These are phyloP conservation scores for Fraxinus xanthoxyloides DNA, from an alignment of 305 asterid genomes.

Conservation along the genomic window DNA sequence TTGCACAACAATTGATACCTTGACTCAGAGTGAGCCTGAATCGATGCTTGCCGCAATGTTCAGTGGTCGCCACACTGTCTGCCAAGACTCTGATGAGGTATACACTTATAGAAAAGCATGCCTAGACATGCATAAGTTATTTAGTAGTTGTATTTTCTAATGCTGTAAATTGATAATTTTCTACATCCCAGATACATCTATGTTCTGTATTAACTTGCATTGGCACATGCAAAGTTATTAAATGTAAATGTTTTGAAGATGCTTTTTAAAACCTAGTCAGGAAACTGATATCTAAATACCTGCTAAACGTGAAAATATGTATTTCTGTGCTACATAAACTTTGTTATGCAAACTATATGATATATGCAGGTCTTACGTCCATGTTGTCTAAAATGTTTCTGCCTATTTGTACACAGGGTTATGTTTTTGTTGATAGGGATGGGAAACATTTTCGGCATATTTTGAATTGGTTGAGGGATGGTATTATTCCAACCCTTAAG, in stretches of 20 bases:
- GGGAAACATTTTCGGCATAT: constrained; percentile 88
- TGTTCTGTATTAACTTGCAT: not conserved
- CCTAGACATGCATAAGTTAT: not conserved
- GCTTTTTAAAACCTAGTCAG: not conserved
- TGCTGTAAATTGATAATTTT: not conserved
- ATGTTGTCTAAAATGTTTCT: constrained; percentile 13
- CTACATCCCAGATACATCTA: not conserved
- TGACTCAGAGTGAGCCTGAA: constrained; percentile 85
- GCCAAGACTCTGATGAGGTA: constrained; percentile 74
- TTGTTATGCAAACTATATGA: not conserved
- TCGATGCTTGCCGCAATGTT: constrained; percentile 98
- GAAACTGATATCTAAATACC: not conserved
- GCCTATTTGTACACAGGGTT: constrained; percentile 59
- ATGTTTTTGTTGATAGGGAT: constrained; percentile 84
- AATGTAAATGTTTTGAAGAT: not conserved
- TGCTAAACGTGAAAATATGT: not conserved
- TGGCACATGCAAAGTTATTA: constrained; percentile 7
- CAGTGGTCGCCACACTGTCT: constrained; percentile 85
- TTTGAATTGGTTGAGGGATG: constrained; percentile 94
- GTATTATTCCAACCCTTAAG: constrained; percentile 65
- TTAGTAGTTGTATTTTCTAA: not conserved
- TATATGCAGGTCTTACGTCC: not conserved
- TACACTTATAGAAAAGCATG: constrained; percentile 5
- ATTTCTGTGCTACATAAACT: not conserved
- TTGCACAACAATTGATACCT: constrained; percentile 76